Percentiles rank a stretch among this genome's conserved stretches.
These are phyloP conservation scores for Fusarium devonianum DNA, from an alignment of 2,329 filamentous ascomycete genomes.

Conservation along the genomic window DNA sequence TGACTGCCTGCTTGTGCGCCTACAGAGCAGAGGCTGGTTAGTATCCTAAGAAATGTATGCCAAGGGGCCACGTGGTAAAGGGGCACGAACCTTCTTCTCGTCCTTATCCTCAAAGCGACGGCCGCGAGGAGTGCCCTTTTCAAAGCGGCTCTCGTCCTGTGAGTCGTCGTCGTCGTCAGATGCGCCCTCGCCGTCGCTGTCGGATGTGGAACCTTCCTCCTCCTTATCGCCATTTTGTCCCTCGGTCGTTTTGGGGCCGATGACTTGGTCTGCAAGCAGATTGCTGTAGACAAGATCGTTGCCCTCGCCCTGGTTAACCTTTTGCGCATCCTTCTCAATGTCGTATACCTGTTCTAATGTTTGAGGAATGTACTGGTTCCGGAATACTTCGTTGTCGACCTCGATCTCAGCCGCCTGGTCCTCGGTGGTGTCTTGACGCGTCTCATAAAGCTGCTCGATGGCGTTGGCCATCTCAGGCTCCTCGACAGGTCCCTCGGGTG, in stretches of 20 bases:
- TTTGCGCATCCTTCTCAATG: constrained; percentile 86
- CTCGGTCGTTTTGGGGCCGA: constrained; percentile 48
- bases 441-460: constrained; percentile 72
- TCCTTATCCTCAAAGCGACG: constrained; percentile 93
- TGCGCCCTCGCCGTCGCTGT: constrained; percentile 58
- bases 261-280: constrained; percentile 75
- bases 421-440: constrained; percentile 57
- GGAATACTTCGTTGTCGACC: constrained; percentile 89
- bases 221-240: constrained; percentile 50
- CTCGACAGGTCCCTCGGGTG: constrained; percentile 64
- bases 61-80: not conserved
- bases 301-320: constrained; percentile 75
- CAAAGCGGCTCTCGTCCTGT: constrained; percentile 63
- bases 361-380: constrained; percentile 95
- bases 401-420: constrained; percentile 67
- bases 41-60: constrained; percentile 9
- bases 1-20: constrained; percentile 85
- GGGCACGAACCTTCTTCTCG: constrained; percentile 71
- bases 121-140: constrained; percentile 75
- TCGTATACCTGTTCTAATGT: constrained; percentile 97
- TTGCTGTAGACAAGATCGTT: constrained; percentile 85
- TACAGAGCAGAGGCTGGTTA: constrained; percentile 42
- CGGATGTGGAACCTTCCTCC: constrained; percentile 50
- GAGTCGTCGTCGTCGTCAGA: constrained; percentile 53
- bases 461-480: constrained; percentile 66